Evolutionary conservation across 495 filamentous ascomycete genomes (phyloP).

Genomic region (Annulohypoxylon bovei): DNA sequence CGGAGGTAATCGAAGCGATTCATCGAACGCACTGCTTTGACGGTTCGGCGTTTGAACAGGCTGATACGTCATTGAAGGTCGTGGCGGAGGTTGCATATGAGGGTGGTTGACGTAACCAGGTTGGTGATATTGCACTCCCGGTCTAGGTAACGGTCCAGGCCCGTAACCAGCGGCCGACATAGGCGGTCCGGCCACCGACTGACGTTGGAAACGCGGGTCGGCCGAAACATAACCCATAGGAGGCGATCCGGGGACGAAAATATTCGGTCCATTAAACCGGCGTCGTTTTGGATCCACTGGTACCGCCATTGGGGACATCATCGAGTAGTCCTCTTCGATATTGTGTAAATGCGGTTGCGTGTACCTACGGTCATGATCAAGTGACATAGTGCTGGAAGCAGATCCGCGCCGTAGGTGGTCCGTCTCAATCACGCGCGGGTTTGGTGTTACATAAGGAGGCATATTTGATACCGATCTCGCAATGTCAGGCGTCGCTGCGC

Average conservation of each 20-base stretch:
- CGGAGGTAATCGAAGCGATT: slow-evolving; percentile 66
- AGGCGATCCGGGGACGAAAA: slow-evolving; percentile 42
- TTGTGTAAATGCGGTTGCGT: slow-evolving; percentile 45
- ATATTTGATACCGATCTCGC: slow-evolving; percentile 34
- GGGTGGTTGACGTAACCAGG: slow-evolving; percentile 33
- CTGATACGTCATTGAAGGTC: slow-evolving; percentile 33
- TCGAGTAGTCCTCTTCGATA: slow-evolving; percentile 55
- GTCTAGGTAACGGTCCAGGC: slow-evolving; percentile 35
- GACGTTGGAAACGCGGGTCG: slow-evolving; percentile 38
- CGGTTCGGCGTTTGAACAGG: slow-evolving; percentile 30
- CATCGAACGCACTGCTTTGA: slow-evolving; percentile 46
- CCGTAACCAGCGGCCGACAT: slow-evolving; percentile 38
- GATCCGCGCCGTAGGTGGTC: slow-evolving; percentile 47
- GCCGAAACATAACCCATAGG: slow-evolving; percentile 39
- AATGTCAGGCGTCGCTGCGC: slow-evolving; percentile 43
- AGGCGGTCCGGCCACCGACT: slow-evolving; percentile 33
- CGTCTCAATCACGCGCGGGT: slow-evolving; percentile 37
- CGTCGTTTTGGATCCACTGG: slow-evolving; percentile 68
- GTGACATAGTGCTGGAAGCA: slow-evolving; percentile 32
- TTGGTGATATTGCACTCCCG: slow-evolving; percentile 35
- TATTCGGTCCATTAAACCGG: slow-evolving; percentile 53
- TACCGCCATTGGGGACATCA: slow-evolving; percentile 46
- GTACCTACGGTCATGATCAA: slow-evolving; percentile 44
- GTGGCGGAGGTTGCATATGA: slow-evolving; percentile 44
- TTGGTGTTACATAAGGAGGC: slow-evolving; percentile 38